A percentile compares a stretch with the other conserved stretches of the same genome.
Conservation (phyloP, 108 stramenopile species). For the Nitzschia inconspicua region DNA sequence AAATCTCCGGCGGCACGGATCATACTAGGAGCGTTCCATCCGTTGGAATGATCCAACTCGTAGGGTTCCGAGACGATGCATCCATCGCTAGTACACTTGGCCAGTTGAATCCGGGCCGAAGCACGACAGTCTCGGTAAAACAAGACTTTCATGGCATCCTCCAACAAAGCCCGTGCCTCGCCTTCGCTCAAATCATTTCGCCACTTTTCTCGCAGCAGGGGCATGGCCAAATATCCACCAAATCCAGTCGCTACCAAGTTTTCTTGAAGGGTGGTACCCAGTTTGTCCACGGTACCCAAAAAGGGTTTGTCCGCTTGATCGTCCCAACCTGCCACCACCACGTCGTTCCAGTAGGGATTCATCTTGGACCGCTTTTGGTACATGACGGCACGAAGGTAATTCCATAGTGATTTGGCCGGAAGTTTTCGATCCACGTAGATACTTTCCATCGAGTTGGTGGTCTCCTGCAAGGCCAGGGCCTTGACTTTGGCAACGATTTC, state of each 20-base stretch:
- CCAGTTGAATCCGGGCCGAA: slow-evolving; percentile 92
- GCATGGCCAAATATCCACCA: slow-evolving; percentile 93
- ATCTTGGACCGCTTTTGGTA: slow-evolving; percentile 93
- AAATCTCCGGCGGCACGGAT: slow-evolving; percentile 57
- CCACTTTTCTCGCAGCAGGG: slow-evolving; percentile 92
- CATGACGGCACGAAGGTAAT: slow-evolving; percentile 91
- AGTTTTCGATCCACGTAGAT: slow-evolving; percentile 61
- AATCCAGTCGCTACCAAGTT: slow-evolving; percentile 96
- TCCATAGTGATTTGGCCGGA: slow-evolving; percentile 72
- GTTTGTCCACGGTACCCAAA: slow-evolving; percentile 94
- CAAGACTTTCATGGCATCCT: slow-evolving; percentile 96
- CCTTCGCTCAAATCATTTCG: slow-evolving; percentile 85
- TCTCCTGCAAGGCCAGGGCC: slow-evolving; percentile 67
- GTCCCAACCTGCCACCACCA: slow-evolving; percentile 87
- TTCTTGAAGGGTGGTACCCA: slow-evolving; percentile 95
- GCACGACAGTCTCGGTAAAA: slow-evolving; percentile 98
- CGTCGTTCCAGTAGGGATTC: slow-evolving; percentile 98
- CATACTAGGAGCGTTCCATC: slow-evolving; percentile 66
- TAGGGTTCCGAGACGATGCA: slow-evolving; percentile 84
- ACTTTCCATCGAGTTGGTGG: slow-evolving; percentile 53
- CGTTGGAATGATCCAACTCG: slow-evolving; percentile 59
- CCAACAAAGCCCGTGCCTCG: slow-evolving; percentile 93
- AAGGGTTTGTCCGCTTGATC: slow-evolving; percentile 53
- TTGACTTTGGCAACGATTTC: slow-evolving; percentile 73
- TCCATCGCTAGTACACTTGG: slow-evolving; percentile 77